These are phyloP conservation scores for Spirogloea muscicola DNA, from an alignment of 139 green algal genomes.

Conservation along the genomic window DNA sequence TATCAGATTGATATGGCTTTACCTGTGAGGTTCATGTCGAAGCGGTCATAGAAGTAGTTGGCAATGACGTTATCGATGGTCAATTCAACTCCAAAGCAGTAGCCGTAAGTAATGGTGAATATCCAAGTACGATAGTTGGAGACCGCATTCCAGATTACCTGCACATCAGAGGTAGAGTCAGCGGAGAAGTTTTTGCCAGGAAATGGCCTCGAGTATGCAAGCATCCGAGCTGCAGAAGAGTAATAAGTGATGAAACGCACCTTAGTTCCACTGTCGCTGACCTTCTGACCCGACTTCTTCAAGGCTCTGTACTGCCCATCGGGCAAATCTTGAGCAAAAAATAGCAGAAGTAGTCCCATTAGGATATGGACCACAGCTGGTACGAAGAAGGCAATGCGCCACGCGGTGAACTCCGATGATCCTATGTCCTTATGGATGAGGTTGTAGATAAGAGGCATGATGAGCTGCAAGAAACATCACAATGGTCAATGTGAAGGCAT, in stretches of 20 bases:
- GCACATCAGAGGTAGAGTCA: background rate
- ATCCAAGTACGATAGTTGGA: slow-evolving; percentile 69
- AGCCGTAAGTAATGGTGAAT: slow-evolving; percentile 56
- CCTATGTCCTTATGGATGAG: slow-evolving; percentile 51
- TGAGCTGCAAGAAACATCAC: slow-evolving; percentile 63
- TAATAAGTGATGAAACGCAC: slow-evolving; percentile 1
- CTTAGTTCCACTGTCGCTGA: slow-evolving; percentile 14
- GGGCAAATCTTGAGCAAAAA: slow-evolving; percentile 71
- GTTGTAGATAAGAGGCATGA: slow-evolving; percentile 83
- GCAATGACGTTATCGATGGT: slow-evolving; percentile 73
- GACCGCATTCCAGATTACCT: slow-evolving; percentile 56
- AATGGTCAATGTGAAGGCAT: too few relatives aligned
- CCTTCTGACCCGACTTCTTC: slow-evolving; percentile 40
- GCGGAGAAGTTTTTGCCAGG: too few relatives aligned
- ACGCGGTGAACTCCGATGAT: slow-evolving; percentile 61
- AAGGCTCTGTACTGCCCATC: slow-evolving; percentile 81
- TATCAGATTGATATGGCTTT: too few relatives aligned
- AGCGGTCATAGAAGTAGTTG: slow-evolving; percentile 64
- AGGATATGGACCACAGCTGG: slow-evolving; percentile 69
- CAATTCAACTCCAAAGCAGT: slow-evolving; percentile 76
- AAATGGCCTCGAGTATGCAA: too few relatives aligned
- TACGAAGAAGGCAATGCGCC: slow-evolving; percentile 87
- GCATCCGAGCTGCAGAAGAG: slow-evolving; percentile 59
- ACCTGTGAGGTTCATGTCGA: slow-evolving; percentile 59
- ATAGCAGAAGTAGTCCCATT: slow-evolving; percentile 48